Base-by-base conservation (phyloP, 441 rosid genomes). In the Gossypium aridum region DNA sequence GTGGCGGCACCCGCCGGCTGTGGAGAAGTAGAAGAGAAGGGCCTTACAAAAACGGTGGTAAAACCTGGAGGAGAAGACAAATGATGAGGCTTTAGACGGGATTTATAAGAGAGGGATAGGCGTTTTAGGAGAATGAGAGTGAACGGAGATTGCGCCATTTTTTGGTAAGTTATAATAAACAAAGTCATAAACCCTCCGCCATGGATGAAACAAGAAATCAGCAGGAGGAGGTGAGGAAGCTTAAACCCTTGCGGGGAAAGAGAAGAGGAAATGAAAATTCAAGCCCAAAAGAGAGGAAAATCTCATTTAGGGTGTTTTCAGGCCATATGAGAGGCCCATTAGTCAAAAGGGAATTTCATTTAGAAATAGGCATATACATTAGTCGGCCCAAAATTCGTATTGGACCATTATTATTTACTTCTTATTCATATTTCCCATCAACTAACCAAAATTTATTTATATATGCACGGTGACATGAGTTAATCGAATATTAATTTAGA, bases 51-150 rank as follows among this genome's bases (percentile, higher is more conserved):
- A 13, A 63, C 2, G 54, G 68, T 25, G 7, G 61, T 19, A 62
- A 70, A 65, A 34, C 78, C 62, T 3, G 68, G 67, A 19, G 68
- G 53, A 9, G 7, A 10, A 37, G 64, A n/a, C 64, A 62, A 54
- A 63, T 57, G 69, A 67, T 79, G 37, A 63, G 77, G 70, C 77
- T 75, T 77, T 47, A 73, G 57, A 65, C 73, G 80, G 80, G 51
- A 64, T 25, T 67, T 77, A 64, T 62, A 76, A 71, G 77, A 49
- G 55, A 61, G 79, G 39, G 88, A 78, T 8, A 80, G 39, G 73
- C 97, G 90, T 72, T 76, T 86, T 59, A 79, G 77, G 72, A 87
- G 87, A 56, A 94, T 83, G 55, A 88, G 85, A 78, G 91, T 84
- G 47, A 86, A 34, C 4, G 87, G 81, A 2, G 85, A 74, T 57